A percentile compares a stretch with the other conserved stretches of the same genome.
Evolutionary conservation across 2,329 filamentous ascomycete species (phyloP).

Genomic region (Alternaria atra): DNA sequence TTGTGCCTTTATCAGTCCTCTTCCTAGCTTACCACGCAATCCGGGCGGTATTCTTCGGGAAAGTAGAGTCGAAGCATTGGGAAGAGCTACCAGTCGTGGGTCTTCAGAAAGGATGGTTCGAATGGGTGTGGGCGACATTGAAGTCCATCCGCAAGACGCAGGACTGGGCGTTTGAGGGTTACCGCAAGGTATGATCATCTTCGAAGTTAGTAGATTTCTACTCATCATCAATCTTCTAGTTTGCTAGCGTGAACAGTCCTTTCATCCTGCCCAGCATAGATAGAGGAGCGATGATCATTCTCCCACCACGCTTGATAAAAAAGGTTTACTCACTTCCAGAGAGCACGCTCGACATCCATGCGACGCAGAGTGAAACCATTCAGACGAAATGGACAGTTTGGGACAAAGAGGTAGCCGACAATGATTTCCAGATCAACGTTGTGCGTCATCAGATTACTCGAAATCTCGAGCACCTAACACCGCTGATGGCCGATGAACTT

Average conservation of each 20-base stretch:
- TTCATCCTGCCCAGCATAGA: slow-evolving; percentile 26
- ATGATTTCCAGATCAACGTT: slow-evolving; percentile 29
- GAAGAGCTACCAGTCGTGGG: slow-evolving; percentile 18
- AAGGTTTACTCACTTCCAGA: slow-evolving; percentile 24
- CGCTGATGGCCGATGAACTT: slow-evolving; percentile 24
- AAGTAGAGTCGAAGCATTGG: slow-evolving; percentile 23
- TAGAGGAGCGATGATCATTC: slow-evolving; percentile 24
- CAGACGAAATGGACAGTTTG: slow-evolving; percentile 28
- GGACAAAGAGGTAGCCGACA: slow-evolving; percentile 22
- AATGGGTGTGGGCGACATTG: slow-evolving; percentile 21
- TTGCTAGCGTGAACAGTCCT: slow-evolving; percentile 14
- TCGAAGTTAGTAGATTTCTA: not conserved
- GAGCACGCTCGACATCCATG: slow-evolving; percentile 20
- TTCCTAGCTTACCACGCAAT: slow-evolving; percentile 20
- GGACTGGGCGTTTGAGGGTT: slow-evolving; percentile 26
- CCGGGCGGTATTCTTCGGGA: slow-evolving; percentile 15
- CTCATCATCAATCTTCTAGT: slow-evolving; percentile 11
- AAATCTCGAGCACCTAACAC: slow-evolving; percentile 24
- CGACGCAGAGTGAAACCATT: slow-evolving; percentile 24
- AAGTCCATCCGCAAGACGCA: slow-evolving; percentile 22
- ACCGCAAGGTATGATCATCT: slow-evolving; percentile 18
- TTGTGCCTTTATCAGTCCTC: slow-evolving; percentile 21
- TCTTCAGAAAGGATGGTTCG: slow-evolving; percentile 20
- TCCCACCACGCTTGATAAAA: slow-evolving; percentile 25
- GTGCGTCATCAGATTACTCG: slow-evolving; percentile 26